Conservation (phyloP, 73 alveolate species). For the Paramecium biaurelia region DNA sequence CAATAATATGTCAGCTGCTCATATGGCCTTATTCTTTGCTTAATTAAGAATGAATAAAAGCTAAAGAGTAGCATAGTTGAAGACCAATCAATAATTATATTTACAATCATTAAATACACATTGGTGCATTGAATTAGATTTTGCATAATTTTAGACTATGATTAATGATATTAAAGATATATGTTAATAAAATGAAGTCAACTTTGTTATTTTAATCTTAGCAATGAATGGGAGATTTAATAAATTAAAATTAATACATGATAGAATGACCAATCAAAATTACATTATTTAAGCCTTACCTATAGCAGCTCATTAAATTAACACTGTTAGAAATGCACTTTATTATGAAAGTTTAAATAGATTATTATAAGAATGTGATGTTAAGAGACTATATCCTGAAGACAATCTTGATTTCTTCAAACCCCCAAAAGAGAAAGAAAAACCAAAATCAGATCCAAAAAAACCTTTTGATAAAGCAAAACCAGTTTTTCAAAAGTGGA, state of each 20-base stretch:
- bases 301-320: constrained; percentile 2
- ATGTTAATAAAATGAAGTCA: neutral
- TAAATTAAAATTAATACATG: neutral
- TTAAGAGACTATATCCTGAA: constrained; percentile 5
- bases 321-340: neutral
- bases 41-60: neutral
- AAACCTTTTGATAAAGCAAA: constrained; percentile 45
- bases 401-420: neutral
- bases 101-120: neutral
- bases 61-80: neutral
- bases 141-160: neutral
- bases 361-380: constrained; percentile 10
- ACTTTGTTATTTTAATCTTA: neutral
- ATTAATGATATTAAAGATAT: constrained; percentile 22
- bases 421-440: constrained; percentile 5
- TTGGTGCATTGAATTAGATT: constrained; percentile 35
- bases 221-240: constrained; percentile 32
- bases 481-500: constrained; percentile 14
- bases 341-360: neutral
- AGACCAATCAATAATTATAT: neutral
- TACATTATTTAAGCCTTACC: neutral
- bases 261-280: constrained; percentile 47
- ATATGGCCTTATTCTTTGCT: constrained; percentile 25
- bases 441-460: neutral
- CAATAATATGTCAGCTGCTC: constrained; percentile 3